These are phyloP conservation scores for Platismatia glauca DNA, from an alignment of 495 filamentous ascomycete species.

Conservation along the genomic window DNA sequence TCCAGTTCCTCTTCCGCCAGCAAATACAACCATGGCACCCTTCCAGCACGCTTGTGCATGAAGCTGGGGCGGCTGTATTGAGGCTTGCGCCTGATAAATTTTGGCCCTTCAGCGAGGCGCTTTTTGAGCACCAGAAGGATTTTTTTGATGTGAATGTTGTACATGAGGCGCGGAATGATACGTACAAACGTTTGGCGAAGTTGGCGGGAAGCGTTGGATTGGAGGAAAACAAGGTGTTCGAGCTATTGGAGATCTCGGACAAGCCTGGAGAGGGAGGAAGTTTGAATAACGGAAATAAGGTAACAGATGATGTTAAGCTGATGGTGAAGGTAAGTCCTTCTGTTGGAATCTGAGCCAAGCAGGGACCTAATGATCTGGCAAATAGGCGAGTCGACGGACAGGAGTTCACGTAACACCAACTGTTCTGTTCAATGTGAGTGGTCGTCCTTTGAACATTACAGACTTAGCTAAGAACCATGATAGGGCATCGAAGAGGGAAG, in stretches of 20 bases:
- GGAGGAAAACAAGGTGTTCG: conserved; percentile 53
- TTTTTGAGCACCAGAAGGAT: conserved; percentile 61
- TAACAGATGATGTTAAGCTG: conserved; percentile 76
- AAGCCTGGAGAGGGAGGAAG: conserved; percentile 51
- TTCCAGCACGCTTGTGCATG: conserved; percentile 76
- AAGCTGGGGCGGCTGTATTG: conserved; percentile 73
- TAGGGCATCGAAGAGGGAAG: conserved; percentile 67
- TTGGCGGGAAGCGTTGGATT: conserved; percentile 60
- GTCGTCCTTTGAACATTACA: background rate
- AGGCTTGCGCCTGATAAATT: conserved; percentile 58
- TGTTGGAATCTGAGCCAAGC: background rate
- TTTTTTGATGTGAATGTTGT: conserved; percentile 80
- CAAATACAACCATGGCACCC: conserved; percentile 97
- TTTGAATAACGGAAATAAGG: conserved; percentile 66
- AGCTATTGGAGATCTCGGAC: conserved; percentile 54
- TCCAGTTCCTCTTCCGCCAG: conserved; percentile 74
- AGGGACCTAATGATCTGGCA: background rate
- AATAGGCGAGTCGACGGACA: conserved; percentile 52
- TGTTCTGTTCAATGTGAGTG: conserved; percentile 65
- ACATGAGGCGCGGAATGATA: conserved; percentile 71
- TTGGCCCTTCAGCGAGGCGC: conserved; percentile 62
- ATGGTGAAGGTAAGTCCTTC: conserved; percentile 56
- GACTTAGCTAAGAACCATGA: conserved; percentile 9
- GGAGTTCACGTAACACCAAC: conserved; percentile 88
- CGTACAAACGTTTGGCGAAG: conserved; percentile 67